These are phyloP conservation scores for Trichoderma breve DNA, from an alignment of 2,329 filamentous ascomycete genomes.

Conservation along the genomic window DNA sequence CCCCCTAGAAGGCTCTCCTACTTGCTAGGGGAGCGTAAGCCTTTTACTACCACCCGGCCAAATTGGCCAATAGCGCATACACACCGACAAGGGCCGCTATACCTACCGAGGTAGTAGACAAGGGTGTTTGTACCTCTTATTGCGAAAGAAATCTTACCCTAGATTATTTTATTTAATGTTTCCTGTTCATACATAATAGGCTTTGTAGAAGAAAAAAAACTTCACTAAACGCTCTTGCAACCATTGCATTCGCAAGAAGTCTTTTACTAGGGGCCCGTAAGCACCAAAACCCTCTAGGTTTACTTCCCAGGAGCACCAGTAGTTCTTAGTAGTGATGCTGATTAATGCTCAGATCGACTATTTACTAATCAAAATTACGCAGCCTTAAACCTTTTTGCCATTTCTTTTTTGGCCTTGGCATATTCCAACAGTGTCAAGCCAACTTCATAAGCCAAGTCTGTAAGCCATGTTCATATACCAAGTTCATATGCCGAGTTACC, in stretches of 20 bases:
- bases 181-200: too few relatives aligned
- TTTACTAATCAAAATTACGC: neutral
- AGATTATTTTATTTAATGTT: neutral
- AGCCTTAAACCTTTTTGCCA: neutral
- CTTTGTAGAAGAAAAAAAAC: neutral
- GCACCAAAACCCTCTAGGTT: neutral
- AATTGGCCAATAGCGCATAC: neutral
- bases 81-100: neutral
- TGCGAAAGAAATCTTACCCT: neutral
- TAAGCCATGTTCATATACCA: too few relatives aligned
- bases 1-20: neutral
- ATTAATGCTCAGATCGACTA: neutral
- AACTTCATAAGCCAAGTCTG: neutral
- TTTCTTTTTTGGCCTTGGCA: neutral
- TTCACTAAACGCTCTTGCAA: neutral
- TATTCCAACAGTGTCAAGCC: neutral
- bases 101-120: neutral
- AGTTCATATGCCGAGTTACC: too few relatives aligned
- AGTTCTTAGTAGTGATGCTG: neutral
- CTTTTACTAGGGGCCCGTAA: neutral
- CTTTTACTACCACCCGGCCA: neutral
- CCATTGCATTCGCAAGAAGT: neutral
- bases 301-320: neutral
- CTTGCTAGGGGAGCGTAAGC: neutral
- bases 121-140: neutral